Evolutionary conservation across 75 land plant genomes (phyloP).

Genomic region (Selaginella moellendorffii): DNA sequence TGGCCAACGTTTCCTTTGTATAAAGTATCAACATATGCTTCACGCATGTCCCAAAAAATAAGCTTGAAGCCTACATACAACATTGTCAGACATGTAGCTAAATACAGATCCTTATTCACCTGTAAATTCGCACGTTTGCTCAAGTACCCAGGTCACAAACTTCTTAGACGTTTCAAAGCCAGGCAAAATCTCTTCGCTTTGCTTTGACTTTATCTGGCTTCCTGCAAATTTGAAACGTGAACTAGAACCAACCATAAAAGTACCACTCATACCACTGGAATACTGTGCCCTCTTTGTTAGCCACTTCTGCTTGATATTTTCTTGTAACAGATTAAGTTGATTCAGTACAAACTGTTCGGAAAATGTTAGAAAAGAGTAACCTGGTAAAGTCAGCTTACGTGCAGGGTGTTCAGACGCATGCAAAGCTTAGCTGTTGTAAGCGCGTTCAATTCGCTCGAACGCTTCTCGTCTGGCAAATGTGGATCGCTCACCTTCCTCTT

Average conservation of each 20-base stretch:
- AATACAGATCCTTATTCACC: too few relatives aligned
- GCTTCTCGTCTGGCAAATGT: constrained; percentile 49
- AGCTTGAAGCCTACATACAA: constrained; percentile 63
- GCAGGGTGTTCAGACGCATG: constrained; percentile 70
- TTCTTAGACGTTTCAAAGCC: constrained; percentile 83
- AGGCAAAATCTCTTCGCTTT: constrained; percentile 28
- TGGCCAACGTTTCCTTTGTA: constrained; percentile 47
- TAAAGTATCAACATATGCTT: constrained; percentile 60
- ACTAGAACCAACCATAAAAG: background rate
- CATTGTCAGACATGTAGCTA: too few relatives aligned
- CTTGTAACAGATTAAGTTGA: constrained; percentile 69
- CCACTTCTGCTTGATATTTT: constrained; percentile 81
- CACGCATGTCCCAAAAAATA: constrained; percentile 88
- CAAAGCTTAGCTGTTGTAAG: constrained; percentile 59
- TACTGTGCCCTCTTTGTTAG: background rate
- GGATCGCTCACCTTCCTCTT: constrained; percentile 59
- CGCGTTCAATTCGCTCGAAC: constrained; percentile 48
- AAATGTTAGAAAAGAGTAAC: background rate
- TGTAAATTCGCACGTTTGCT: constrained; percentile 72
- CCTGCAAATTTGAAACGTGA: too few relatives aligned
- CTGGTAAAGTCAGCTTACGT: constrained; percentile 40
- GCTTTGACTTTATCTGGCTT: background rate
- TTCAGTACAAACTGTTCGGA: constrained; percentile 55
- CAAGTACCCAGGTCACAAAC: constrained; percentile 67
- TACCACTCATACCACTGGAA: too few relatives aligned